Conservation (phyloP, 148 eudicot species). For the Diospyros lotus region DNA sequence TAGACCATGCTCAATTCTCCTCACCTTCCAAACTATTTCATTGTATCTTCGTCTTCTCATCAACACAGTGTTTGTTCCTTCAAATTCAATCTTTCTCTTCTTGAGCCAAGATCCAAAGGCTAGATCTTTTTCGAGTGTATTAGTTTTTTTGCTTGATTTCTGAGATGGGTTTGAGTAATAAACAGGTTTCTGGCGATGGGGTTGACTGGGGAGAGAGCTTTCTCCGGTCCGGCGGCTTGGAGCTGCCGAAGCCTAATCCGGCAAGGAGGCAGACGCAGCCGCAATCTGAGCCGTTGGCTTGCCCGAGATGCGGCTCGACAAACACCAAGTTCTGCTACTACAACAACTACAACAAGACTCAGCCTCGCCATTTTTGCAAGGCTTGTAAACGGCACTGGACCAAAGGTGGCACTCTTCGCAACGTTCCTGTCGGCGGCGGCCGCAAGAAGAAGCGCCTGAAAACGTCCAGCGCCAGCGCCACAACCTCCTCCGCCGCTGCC, state of each 20-base stretch:
- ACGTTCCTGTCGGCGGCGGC: slow-evolving; percentile 90
- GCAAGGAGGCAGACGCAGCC: slow-evolving; percentile 22
- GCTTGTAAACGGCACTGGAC: slow-evolving; percentile 98
- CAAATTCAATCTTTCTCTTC: slow-evolving; percentile 23
- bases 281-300: slow-evolving; percentile 45
- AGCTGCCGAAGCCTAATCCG: slow-evolving; percentile 30
- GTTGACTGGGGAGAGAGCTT: slow-evolving; percentile 37
- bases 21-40: slow-evolving; percentile 41
- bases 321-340: slow-evolving; percentile 93
- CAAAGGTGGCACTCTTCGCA: slow-evolving; percentile 89
- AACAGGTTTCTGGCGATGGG: slow-evolving; percentile 57
- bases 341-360: slow-evolving; percentile 90
- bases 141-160: too few relatives aligned
- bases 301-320: slow-evolving; percentile 78
- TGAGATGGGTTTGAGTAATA: slow-evolving; percentile 62
- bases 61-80: slow-evolving; percentile 20
- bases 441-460: slow-evolving; percentile 79
- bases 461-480: slow-evolving; percentile 20
- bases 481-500: slow-evolving; percentile 16
- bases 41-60: slow-evolving; percentile 23
- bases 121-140: background rate
- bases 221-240: slow-evolving; percentile 14
- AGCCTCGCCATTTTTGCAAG: slow-evolving; percentile 85
- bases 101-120: slow-evolving; percentile 25
- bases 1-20: slow-evolving; percentile 48